Percentiles rank a stretch among this genome's conserved stretches.
Conservation (phyloP, 2,329 filamentous ascomycete species). For the Dactylellina cionopaga region DNA sequence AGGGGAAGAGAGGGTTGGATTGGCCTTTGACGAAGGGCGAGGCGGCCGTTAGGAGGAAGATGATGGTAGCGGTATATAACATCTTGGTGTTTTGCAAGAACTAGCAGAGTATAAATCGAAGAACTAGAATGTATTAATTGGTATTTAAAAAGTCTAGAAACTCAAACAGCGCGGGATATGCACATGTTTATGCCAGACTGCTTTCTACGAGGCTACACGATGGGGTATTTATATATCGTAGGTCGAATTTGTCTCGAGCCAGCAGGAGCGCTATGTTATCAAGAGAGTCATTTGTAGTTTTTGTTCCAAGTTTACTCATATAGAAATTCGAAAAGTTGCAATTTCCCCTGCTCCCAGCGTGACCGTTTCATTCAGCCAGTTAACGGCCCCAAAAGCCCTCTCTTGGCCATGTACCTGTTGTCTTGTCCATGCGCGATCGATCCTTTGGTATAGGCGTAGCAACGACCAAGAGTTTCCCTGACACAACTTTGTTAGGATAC, state of each 20-base stretch:
- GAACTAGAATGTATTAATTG: no score
- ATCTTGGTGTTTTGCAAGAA: not conserved
- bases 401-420: constrained; percentile 15
- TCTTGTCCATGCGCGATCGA: no score
- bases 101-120: no score
- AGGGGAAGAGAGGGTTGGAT: constrained; percentile 20
- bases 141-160: no score
- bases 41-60: not conserved
- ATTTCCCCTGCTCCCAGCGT: not conserved
- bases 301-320: constrained; percentile 19
- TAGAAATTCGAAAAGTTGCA: constrained; percentile 22
- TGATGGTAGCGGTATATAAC: not conserved
- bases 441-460: no score
- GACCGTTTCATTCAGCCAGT: not conserved
- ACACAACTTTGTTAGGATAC: no score
- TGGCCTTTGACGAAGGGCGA: not conserved
- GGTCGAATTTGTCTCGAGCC: not conserved
- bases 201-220: not conserved
- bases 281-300: not conserved
- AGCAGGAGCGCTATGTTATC: not conserved
- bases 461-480: no score
- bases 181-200: no score
- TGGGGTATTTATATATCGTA: not conserved
- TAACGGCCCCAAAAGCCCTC: not conserved
- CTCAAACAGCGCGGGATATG: no score